phyloP scores from a whole-genome alignment of 1,284 basidiomycete genomes.

The Blastosporella zonata region DNA sequence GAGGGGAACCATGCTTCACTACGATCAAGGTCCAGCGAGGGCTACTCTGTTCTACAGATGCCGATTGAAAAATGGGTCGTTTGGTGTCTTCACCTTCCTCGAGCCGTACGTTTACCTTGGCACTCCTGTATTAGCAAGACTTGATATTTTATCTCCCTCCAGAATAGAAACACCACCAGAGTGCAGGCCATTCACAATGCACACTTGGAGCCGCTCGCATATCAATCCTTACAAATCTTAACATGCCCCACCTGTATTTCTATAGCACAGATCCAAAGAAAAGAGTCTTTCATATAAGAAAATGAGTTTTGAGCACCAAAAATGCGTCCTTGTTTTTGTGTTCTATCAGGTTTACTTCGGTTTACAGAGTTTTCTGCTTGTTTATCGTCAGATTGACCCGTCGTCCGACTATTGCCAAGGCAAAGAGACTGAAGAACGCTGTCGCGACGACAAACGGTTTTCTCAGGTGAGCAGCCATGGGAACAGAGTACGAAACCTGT shows the following conservation, averaged over 20 bases:
- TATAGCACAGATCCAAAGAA: slow-evolving; percentile 15
- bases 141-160: slow-evolving; percentile 2
- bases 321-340: slow-evolving; percentile 10
- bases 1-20: slow-evolving; percentile 54
- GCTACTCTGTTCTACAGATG: slow-evolving; percentile 53
- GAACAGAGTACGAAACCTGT: slow-evolving; percentile 85
- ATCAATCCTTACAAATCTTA: slow-evolving; percentile 15
- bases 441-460: slow-evolving; percentile 78
- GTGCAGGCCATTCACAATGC: slow-evolving; percentile 46
- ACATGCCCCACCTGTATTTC: slow-evolving; percentile 7
- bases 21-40: slow-evolving; percentile 42
- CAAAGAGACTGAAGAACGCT: slow-evolving; percentile 65
- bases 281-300: not conserved
- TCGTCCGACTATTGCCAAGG: slow-evolving; percentile 54
- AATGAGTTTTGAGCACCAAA: not conserved
- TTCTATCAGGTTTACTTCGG: slow-evolving; percentile 12
- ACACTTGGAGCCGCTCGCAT: slow-evolving; percentile 35
- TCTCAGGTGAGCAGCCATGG: slow-evolving; percentile 72
- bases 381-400: slow-evolving; percentile 67
- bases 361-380: slow-evolving; percentile 45
- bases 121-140: not conserved
- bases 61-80: slow-evolving; percentile 31
- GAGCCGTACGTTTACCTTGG: slow-evolving; percentile 37
- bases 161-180: slow-evolving; percentile 27
- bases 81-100: slow-evolving; percentile 48